Evolutionary conservation across 306 rosid genomes (phyloP).

Genomic region (Medicago lupulina): DNA sequence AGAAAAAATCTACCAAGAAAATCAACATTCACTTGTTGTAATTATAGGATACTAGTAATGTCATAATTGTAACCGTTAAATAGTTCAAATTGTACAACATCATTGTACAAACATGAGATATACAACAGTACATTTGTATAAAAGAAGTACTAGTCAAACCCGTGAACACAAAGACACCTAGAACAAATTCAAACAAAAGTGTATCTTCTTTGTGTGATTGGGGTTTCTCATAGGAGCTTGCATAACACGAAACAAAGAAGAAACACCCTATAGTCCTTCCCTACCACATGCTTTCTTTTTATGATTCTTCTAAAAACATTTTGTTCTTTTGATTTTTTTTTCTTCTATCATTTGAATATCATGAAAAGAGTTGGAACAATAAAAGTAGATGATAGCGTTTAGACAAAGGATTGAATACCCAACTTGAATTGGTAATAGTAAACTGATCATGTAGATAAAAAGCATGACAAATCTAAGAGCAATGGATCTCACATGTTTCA

Average conservation of each 20-base stretch:
- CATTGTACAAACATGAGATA: no score
- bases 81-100: no score
- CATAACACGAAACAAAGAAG: neutral
- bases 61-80: no score
- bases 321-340: neutral
- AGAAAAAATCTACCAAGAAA: no score
- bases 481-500: constrained; percentile 44
- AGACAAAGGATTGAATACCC: constrained; percentile 47
- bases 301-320: constrained; percentile 37
- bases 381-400: constrained; percentile 50
- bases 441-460: constrained; percentile 55
- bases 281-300: constrained; percentile 19
- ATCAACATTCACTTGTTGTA: no score
- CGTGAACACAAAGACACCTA: neutral
- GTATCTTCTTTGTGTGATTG: constrained; percentile 16
- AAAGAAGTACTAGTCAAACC: neutral
- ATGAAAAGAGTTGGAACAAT: constrained; percentile 52
- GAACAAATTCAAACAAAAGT: neutral
- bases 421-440: constrained; percentile 41
- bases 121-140: neutral
- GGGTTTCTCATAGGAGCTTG: constrained; percentile 36
- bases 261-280: constrained; percentile 5
- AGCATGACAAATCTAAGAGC: constrained; percentile 58
- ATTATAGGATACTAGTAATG: no score
- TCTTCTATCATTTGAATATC: constrained; percentile 43